Evolutionary conservation across 179 eudicot species (phyloP), one percentile per base, ranked within the genome.

Genomic region (Silene vulgaris): DNA sequence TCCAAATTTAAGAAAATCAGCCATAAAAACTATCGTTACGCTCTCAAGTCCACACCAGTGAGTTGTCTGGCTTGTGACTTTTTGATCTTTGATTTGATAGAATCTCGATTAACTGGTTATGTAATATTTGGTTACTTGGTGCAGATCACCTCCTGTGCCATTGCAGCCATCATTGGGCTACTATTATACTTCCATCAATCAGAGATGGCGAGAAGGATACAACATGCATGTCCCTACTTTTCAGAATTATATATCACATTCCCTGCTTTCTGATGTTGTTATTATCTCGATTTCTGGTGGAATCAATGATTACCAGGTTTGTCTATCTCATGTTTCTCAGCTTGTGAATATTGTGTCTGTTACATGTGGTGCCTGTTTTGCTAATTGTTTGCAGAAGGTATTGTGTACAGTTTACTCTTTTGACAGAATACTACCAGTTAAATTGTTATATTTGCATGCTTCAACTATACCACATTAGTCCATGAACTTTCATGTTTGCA

Each of bases 31-130:
- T 64, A 70, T 96, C 84, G 77, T 96, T 79, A 93, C 99, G 14
- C 98, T 96, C 63, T 88, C 99, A 78, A 85, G 87, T 78, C 99
- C 99, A 9, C 99, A 96, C 84, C 99, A 96, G 99, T 96, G 77
- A 87, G 88, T 76, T 83, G 32, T 78, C 43, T 60, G 64, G 30
- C 74, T 75, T 37, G n/a, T 59, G 63, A 26, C 48, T 35, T 60
- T 29, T 20, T 57, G 14, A 73, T 62, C 62, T 81, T 67, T 61
- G 56, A 77, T 56, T 81, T 28, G 62, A 35, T 17, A 57, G 32
- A 26, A 29, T 7, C 63, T 67, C 21, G n/a, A 60, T 69, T 26
- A 23, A 43, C 61, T 65, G 69, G 30, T 66, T 43, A 73, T 65
- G 48, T 70, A 61, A 77, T 79, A 76, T 62, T 76, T 45, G 74